Evolutionary conservation across 768 basidiomycete genomes (phyloP), one percentile per base, ranked within the genome.

Genomic region (Mycena pura): DNA sequence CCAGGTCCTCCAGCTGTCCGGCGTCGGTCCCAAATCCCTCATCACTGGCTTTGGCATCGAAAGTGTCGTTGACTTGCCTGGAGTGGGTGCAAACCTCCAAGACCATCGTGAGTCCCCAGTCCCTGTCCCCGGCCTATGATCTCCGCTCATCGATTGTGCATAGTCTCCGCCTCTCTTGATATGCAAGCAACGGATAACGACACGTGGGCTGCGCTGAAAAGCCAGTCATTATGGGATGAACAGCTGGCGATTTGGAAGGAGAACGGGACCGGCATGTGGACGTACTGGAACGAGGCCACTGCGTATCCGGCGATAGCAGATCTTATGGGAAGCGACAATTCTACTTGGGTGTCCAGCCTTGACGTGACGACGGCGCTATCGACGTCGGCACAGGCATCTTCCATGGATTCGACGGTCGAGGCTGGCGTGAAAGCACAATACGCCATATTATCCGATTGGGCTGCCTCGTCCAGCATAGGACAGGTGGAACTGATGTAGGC

Each of bases 231-330:
- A 1, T 62, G 57, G 57, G 46, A 58, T 27, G 28, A 59, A 13
- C 60, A 66, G 48, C 47, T 66, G 14, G 64, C 56, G 13, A 59
- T 66, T 38, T 66, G 64, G 64, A 22, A 21, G 7, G 15, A 24
- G 31, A 59, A 62, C n/a, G 64, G 64, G 6, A 66, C 64, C 1
- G 64, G 64, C 9, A 62, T 66, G 64, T 66, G 60, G 60, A 66
- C 60, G 28, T 66, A 66, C 46, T 59, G 46, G 64, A 66, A 66
- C 57, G 64, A 66, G 48, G 64, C 64, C 15, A 59, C 38, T 17
- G 64, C 64, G 47, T 66, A 66, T 34, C 64, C 64, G 9, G 34
- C 60, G 10, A 55, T 59, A 0, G 24, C 41, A 9, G 34, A 66
- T 14, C 56, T 66, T 24, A 66, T 66, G 64, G 56, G 56, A 11